These are phyloP conservation scores for Rhodotorula glutinis DNA, from an alignment of 1,284 basidiomycete species.

Conservation along the genomic window DNA sequence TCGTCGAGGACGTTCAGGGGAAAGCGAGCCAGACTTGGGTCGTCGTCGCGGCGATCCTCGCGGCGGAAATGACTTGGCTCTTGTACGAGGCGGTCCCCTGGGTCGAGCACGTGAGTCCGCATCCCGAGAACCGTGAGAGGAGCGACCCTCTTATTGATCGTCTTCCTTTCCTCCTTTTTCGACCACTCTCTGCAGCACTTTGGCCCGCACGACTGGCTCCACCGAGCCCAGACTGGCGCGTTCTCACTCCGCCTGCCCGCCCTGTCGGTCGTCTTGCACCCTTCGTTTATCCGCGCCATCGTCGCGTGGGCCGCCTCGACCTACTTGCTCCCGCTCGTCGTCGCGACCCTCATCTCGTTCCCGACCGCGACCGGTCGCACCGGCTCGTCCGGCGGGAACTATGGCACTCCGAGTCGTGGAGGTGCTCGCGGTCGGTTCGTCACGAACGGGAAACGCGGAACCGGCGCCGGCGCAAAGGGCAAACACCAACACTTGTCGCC, in stretches of 20 bases:
- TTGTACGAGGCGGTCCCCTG: constrained; percentile 25
- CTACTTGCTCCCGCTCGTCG: constrained; percentile 25
- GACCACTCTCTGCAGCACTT: constrained; percentile 8
- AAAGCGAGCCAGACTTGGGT: constrained; percentile 21
- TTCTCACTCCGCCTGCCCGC: constrained; percentile 20
- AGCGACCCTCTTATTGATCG: no score
- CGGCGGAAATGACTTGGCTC: constrained; percentile 24
- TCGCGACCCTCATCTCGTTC: constrained; percentile 28
- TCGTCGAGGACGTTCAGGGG: constrained; percentile 23
- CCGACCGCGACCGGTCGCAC: background rate
- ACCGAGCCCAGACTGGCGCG: constrained; percentile 1
- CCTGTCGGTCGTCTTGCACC: constrained; percentile 30
- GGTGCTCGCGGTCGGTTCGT: no score
- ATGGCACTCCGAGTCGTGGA: no score
- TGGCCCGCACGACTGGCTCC: constrained; percentile 23
- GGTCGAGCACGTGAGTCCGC: constrained; percentile 17
- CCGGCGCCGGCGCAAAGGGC: background rate
- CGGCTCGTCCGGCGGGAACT: no score
- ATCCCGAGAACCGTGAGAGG: no score
- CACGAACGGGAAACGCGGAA: background rate
- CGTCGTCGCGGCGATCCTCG: constrained; percentile 17
- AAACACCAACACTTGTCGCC: constrained; percentile 7
- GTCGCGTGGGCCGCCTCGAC: constrained; percentile 17
- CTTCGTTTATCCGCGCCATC: constrained; percentile 29
- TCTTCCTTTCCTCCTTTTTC: no score